Base-by-base conservation (phyloP, 257 asterid species). In the Solanum sparsipilum region DNA sequence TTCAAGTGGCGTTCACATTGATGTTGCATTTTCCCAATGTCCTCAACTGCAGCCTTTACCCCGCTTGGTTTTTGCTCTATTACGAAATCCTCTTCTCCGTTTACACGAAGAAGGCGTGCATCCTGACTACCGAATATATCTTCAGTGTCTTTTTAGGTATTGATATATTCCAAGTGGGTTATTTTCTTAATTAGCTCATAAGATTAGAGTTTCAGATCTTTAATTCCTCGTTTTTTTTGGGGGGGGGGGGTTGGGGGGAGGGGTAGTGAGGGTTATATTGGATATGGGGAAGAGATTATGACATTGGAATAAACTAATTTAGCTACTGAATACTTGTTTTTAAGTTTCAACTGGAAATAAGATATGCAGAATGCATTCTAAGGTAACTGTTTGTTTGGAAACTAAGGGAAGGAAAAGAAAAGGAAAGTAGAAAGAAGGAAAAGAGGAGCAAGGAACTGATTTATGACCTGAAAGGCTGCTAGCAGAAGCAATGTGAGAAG, bases 71-170 rank as follows among this genome's bases (percentile, higher is more conserved):
- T 97, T 97, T 92, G 98, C 99, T 90, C 93, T 97, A 93, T 89
- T 97, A 89, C 90, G 99, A 68, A 96, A 93, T 92, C 98, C 98
- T 93, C 98, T 97, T 87, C 99, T 97, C 90, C 98, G 99, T 87
- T 93, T 97, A 87, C 99, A 97, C 63, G 99, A 97, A 91, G 99
- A 97, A 94, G 99, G 99, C 87, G 98, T 97, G 91, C 99, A 97
- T 93, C 99, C 99, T 2, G 99, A 97, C 89, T 93, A 94, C 90
- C 94, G 99, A 60, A 96, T 97, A 90, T 97, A 95, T 91, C 96
- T 97, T 86, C 99, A 97, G 91, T 97, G 99, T 91, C 94, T 97
- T 63, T 97, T 95, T 98, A 95, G 99, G 99, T 97, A 95, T 48
- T 73, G 9, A 31, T 12, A 68, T 72, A 48, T 36, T 9, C 21